These are phyloP conservation scores for Syzygium jambos DNA, from an alignment of 345 rosid genomes.

Conservation along the genomic window DNA sequence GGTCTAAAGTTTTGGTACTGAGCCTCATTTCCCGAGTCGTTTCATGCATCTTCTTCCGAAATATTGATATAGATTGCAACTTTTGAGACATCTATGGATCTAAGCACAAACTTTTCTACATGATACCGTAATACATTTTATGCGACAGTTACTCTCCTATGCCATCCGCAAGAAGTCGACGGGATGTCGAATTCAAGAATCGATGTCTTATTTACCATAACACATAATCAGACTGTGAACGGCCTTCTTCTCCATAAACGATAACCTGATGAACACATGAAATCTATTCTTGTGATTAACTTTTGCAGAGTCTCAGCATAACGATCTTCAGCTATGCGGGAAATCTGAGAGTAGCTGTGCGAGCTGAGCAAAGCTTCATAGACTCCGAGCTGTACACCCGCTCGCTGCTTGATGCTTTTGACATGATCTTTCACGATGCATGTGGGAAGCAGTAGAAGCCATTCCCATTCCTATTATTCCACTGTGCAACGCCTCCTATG, in stretches of 20 bases:
- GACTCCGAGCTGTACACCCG: constrained; percentile 5
- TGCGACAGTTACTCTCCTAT: background rate
- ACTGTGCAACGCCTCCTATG: background rate
- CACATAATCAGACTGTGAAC: background rate
- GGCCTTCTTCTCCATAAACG: background rate
- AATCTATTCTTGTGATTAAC: background rate
- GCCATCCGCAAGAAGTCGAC: background rate
- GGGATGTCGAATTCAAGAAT: background rate
- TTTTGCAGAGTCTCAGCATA: constrained; percentile 16
- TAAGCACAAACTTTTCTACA: background rate
- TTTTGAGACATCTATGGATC: background rate
- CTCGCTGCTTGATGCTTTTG: background rate
- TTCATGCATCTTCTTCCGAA: background rate
- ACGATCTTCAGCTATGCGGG: constrained; percentile 27
- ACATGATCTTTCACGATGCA: background rate
- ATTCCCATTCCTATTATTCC: background rate
- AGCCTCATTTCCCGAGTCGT: background rate
- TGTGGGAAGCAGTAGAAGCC: background rate
- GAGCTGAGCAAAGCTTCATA: constrained; percentile 25
- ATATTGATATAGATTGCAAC: background rate
- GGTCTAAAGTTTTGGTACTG: background rate
- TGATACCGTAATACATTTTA: background rate
- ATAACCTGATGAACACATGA: background rate
- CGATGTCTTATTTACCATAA: background rate
- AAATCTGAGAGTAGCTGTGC: constrained; percentile 15